Percentiles rank a stretch among this genome's conserved stretches.
phyloP scores from a whole-genome alignment of 1,284 basidiomycete species.

The Golubevia pallescens region DNA sequence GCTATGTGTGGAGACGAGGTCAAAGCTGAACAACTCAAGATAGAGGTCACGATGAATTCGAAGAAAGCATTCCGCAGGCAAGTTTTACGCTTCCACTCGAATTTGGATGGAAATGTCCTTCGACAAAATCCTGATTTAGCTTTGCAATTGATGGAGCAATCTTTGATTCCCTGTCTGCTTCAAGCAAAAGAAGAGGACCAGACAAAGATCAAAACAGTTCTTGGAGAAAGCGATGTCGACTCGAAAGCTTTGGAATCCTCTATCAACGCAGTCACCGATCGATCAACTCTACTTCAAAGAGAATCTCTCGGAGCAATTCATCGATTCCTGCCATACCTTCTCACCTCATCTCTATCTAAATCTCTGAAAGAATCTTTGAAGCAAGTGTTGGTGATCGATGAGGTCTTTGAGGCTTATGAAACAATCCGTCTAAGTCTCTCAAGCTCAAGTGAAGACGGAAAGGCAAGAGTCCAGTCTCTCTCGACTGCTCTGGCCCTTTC shows the following conservation, averaged over 20 bases:
- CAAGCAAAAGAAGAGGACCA: not conserved
- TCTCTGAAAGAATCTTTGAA: not conserved
- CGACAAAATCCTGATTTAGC: not conserved
- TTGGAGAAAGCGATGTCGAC: not conserved
- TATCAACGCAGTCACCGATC: not conserved
- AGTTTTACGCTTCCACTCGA: not conserved
- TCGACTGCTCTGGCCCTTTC: too few relatives aligned
- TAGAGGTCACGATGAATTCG: not conserved
- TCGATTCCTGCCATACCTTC: not conserved
- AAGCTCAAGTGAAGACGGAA: too few relatives aligned
- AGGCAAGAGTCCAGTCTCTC: too few relatives aligned
- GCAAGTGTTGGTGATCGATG: too few relatives aligned
- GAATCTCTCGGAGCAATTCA: not conserved
- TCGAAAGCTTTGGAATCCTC: not conserved
- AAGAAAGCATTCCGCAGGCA: not conserved
- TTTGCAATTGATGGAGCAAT: not conserved
- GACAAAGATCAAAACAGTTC: not conserved
- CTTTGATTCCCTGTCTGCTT: not conserved
- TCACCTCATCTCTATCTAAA: not conserved
- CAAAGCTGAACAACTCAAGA: not conserved
- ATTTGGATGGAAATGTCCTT: not conserved
- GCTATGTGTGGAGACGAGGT: not conserved
- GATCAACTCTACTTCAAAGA: not conserved
- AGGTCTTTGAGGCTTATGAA: too few relatives aligned
- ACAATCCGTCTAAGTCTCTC: too few relatives aligned